These are phyloP conservation scores for Camellia lanceoleosa DNA, from an alignment of 148 eudicot species.

Conservation along the genomic window DNA sequence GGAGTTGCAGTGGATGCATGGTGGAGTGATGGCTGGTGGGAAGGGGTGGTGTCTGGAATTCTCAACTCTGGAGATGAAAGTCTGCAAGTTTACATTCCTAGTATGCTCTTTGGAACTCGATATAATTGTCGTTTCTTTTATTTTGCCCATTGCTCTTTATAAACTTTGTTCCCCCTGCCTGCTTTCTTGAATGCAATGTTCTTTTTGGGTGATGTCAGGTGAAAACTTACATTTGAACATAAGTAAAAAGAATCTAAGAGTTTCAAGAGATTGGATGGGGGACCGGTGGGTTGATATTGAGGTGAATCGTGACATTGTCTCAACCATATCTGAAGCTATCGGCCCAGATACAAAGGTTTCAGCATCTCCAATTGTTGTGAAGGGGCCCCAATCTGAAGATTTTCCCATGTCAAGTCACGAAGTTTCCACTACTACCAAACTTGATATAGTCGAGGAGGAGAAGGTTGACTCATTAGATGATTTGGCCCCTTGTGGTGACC, in stretches of 20 bases:
- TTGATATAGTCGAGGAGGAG: constrained; percentile 31
- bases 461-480: constrained; percentile 22
- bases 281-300: constrained; percentile 68
- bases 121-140: neutral
- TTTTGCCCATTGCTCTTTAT: neutral
- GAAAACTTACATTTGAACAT: constrained; percentile 59
- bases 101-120: constrained; percentile 30
- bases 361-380: constrained; percentile 25
- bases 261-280: constrained; percentile 81
- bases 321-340: constrained; percentile 32
- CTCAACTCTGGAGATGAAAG: constrained; percentile 29
- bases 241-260: constrained; percentile 44
- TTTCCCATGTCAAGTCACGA: constrained; percentile 24
- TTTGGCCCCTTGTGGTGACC: constrained; percentile 19
- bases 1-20: constrained; percentile 89
- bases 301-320: constrained; percentile 46
- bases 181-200: constrained; percentile 4
- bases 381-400: constrained; percentile 37
- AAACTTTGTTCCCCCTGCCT: too few species aligned
- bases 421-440: constrained; percentile 25
- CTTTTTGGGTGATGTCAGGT: constrained; percentile 38
- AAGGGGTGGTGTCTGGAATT: constrained; percentile 67
- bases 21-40: constrained; percentile 99
- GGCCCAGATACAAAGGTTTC: constrained; percentile 29
- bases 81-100: constrained; percentile 62